Evolutionary conservation across 83 land plant species (phyloP).

Genomic region (Thuja plicata): DNA sequence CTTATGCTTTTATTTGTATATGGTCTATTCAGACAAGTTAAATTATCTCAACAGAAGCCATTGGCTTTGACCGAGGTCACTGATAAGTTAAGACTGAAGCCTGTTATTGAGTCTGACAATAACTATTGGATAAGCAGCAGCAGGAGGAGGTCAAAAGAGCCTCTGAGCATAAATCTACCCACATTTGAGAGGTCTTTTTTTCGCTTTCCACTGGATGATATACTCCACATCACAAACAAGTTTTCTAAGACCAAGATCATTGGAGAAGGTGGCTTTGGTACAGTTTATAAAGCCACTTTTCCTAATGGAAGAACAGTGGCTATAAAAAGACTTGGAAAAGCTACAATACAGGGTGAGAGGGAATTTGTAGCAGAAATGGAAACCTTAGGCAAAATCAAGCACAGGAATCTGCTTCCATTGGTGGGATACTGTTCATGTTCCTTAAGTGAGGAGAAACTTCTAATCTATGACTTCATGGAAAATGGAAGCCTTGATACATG

Average conservation of each 20-base stretch:
- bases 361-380: conserved; percentile 66
- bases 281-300: conserved; percentile 54
- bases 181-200: conserved; percentile 47
- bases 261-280: conserved; percentile 67
- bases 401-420: conserved; percentile 50
- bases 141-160: conserved; percentile 31
- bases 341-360: conserved; percentile 33
- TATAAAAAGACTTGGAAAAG: conserved; percentile 44
- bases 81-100: neutral
- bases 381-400: conserved; percentile 59
- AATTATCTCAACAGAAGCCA: conserved; percentile 1
- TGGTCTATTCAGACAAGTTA: conserved; percentile 17
- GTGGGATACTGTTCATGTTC: conserved; percentile 62
- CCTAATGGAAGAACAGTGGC: conserved; percentile 39
- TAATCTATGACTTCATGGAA: conserved; percentile 68
- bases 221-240: conserved; percentile 47
- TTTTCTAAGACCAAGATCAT: conserved; percentile 48
- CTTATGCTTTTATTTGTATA: conserved; percentile 12
- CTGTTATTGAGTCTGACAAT: conserved; percentile 15
- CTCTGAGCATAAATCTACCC: conserved; percentile 61
- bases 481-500: conserved; percentile 64
- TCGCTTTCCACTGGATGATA: conserved; percentile 31
- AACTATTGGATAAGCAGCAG: conserved; percentile 18
- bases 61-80: neutral
- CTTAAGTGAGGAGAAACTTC: conserved; percentile 40